phyloP scores from a whole-genome alignment of 116 monocot genomes.

The Phalaenopsis hybrid region DNA sequence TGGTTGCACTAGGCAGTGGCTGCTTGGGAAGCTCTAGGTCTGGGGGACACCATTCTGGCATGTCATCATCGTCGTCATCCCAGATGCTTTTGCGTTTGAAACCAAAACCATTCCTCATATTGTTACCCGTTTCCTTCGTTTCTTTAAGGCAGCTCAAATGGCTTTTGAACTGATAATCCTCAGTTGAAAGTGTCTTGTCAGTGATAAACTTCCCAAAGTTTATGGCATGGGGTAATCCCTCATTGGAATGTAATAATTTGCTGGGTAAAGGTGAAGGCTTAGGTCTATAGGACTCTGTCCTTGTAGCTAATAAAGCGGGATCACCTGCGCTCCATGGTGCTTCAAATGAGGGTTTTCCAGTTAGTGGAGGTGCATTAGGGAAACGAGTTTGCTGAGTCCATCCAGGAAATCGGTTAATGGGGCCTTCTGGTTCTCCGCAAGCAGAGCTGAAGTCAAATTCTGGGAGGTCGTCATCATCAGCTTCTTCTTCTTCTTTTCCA shows the following conservation, averaged over 20 bases:
- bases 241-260: not conserved
- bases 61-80: slow-evolving; percentile 62
- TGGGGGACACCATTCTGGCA: slow-evolving; percentile 78
- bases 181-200: slow-evolving; percentile 8
- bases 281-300: not conserved
- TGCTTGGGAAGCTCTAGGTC: slow-evolving; percentile 16
- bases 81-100: slow-evolving; percentile 19
- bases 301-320: not conserved
- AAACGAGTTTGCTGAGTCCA: not conserved
- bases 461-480: slow-evolving; percentile 64
- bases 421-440: slow-evolving; percentile 17
- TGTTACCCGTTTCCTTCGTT: not conserved
- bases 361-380: slow-evolving; percentile 2
- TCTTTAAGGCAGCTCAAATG: not conserved
- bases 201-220: slow-evolving; percentile 10
- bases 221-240: not conserved
- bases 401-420: not conserved
- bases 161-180: not conserved
- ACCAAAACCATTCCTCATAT: not conserved
- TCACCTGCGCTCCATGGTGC: too few species aligned
- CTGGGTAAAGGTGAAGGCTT: not conserved
- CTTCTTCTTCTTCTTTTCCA: slow-evolving; percentile 55
- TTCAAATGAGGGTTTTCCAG: slow-evolving; percentile 12
- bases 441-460: slow-evolving; percentile 67
- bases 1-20: not conserved